These are phyloP conservation scores for Lentinula aciculospora DNA, from an alignment of 768 basidiomycete species.

Conservation along the genomic window DNA sequence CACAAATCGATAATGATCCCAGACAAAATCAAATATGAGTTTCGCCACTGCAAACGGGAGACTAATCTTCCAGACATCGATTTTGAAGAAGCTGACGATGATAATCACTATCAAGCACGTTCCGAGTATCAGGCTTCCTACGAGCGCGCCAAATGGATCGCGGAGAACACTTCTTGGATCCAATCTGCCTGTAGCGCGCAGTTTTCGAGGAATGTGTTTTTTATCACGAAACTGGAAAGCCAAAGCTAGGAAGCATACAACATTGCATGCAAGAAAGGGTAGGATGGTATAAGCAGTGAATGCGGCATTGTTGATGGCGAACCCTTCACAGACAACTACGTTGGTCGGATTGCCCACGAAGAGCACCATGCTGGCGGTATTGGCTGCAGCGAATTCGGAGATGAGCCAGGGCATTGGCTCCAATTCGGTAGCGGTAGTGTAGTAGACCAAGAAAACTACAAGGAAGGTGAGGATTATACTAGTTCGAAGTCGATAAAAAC, in stretches of 20 bases:
- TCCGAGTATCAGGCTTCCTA: slow-evolving; percentile 65
- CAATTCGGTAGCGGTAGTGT: slow-evolving; percentile 61
- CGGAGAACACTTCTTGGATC: slow-evolving; percentile 58
- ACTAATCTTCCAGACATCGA: slow-evolving; percentile 82
- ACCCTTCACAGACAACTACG: slow-evolving; percentile 86
- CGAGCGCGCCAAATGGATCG: slow-evolving; percentile 69
- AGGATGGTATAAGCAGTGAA: slow-evolving; percentile 83
- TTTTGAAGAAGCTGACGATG: slow-evolving; percentile 65
- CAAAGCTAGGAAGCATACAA: slow-evolving; percentile 59
- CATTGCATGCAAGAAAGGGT: slow-evolving; percentile 64
- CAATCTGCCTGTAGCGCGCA: slow-evolving; percentile 30
- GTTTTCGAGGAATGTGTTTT: slow-evolving; percentile 46
- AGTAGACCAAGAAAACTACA: slow-evolving; percentile 77
- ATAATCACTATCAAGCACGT: slow-evolving; percentile 70
- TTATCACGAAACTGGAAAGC: slow-evolving; percentile 51
- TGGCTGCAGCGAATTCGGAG: slow-evolving; percentile 73
- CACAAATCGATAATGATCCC: slow-evolving; percentile 47
- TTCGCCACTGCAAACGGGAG: slow-evolving; percentile 76
- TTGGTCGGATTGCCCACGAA: slow-evolving; percentile 95
- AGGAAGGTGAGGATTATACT: background rate
- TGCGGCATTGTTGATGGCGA: slow-evolving; percentile 67
- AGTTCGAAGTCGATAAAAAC: background rate
- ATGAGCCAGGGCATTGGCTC: slow-evolving; percentile 65
- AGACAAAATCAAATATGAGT: slow-evolving; percentile 57
- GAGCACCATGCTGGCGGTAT: slow-evolving; percentile 67